Conservation (phyloP, 208 protist genomes). For the Phytomonas sp. region DNA sequence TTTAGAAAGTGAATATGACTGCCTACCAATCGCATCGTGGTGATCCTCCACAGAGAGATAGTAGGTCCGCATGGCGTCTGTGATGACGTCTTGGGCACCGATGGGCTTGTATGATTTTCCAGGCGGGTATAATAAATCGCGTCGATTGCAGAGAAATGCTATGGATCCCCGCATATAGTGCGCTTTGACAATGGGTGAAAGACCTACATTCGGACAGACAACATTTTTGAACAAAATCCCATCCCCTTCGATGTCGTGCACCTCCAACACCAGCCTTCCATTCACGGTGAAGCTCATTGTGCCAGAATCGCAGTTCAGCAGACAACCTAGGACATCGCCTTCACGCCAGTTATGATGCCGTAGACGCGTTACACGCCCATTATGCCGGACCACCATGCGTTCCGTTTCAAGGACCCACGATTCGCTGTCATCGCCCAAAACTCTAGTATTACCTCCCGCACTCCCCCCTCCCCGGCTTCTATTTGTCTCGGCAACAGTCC, state of each 20-base stretch:
- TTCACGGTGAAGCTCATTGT: constrained; percentile 78
- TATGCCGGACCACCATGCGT: constrained; percentile 65
- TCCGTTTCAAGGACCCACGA: constrained; percentile 82
- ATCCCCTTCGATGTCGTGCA: constrained; percentile 1
- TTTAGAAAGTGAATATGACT: constrained; percentile 1
- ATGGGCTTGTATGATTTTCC: neutral
- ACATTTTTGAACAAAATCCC: constrained; percentile 1
- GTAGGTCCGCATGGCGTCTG: neutral
- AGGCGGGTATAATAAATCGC: neutral
- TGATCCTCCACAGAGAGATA: neutral
- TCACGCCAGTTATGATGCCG: constrained; percentile 40
- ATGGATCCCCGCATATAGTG: neutral
- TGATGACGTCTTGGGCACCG: neutral
- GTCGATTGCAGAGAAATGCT: neutral
- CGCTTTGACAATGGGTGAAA: neutral
- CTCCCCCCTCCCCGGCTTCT: neutral
- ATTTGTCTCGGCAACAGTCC: neutral
- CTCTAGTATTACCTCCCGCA: neutral
- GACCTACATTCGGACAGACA: neutral
- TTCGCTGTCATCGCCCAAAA: constrained; percentile 52
- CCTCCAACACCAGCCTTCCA: constrained; percentile 29
- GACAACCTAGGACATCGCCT: constrained; percentile 81
- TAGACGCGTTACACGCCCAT: constrained; percentile 10
- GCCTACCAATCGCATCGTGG: neutral
- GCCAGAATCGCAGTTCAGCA: constrained; percentile 73